Base-by-base conservation (phyloP, 106 monocot species). In the Phalaenopsis equestris region DNA sequence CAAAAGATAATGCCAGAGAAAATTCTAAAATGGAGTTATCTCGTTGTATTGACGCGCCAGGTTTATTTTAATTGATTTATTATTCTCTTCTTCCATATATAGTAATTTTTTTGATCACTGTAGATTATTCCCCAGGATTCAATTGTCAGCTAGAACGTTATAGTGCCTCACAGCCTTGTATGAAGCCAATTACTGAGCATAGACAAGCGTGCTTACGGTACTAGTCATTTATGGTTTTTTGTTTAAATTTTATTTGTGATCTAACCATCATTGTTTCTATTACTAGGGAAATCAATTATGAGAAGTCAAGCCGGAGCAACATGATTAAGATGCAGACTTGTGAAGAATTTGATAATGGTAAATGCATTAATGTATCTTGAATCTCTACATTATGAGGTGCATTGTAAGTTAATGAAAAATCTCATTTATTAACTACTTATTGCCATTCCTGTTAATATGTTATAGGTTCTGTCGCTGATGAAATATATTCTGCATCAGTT, bases 161-260 rank as follows among this genome's bases (percentile, higher is more conserved):
- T 75, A 43, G 52, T 80, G 23, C 68, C 75, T 82, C 87, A 30
- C 86, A 88, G 38, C 83, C 77, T 77, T 42, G 65, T 84, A 38
- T 75, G 46, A 75, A 84, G 77, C 48, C 83, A n/a, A 55, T 56
- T 76, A 74, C 36, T 23, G 81, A 87, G 18, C 49, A 18, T 80
- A 37, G 79, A 8, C 79, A 55, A 36, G 5, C 84, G 38, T 81
- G 74, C 78, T 78, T 64, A 55, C 80, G 84, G 95, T 45, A 52
- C 48, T 80, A 68, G 49, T n/a, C 16, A 4, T 21, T 70, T 65
- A 23, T 45, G 41, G 19, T 70, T 76, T 16, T 23, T n/a, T n/a
- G n/a, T 36, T 36, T 78, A 64, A 72, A 42, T 42, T 42, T 21
- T 67, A 4, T 73, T 72, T 41, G 23, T 68, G 15, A 76, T n/a